Percentiles rank a stretch among this genome's conserved stretches.
Conservation (phyloP, 768 basidiomycete species). For the Nidularia pulvinata region DNA sequence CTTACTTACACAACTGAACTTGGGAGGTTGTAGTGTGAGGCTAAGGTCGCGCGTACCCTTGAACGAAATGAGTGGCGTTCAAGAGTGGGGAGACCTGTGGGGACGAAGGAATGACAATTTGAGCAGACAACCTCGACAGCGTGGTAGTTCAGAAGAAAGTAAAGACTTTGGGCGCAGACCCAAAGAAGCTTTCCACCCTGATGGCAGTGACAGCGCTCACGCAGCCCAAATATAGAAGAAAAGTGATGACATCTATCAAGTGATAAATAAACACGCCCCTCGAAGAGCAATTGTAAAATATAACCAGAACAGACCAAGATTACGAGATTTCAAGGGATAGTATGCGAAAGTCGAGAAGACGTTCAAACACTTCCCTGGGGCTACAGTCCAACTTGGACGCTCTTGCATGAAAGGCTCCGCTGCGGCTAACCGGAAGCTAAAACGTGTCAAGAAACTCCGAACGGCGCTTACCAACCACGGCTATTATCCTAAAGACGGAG, state of each 20-base stretch:
- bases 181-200: background rate
- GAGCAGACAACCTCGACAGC: background rate
- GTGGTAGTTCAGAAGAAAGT: constrained; percentile 1
- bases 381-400: too few species aligned
- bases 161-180: background rate
- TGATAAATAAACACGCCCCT: background rate
- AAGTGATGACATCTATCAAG: constrained; percentile 17
- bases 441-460: too few species aligned
- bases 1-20: too few species aligned
- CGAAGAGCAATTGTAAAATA: background rate
- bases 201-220: constrained; percentile 3
- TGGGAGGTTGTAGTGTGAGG: too few species aligned
- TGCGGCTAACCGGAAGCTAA: too few species aligned
- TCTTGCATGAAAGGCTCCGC: too few species aligned
- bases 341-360: too few species aligned
- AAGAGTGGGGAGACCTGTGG: constrained; percentile 6
- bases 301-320: background rate
- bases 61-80: constrained; percentile 31
- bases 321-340: background rate
- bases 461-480: too few species aligned
- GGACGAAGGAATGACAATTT: background rate
- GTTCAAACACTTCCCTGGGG: too few species aligned
- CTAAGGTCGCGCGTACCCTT: too few species aligned
- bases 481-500: too few species aligned
- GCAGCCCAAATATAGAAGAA: constrained; percentile 3